phyloP scores from a whole-genome alignment of 1,284 basidiomycete species.

The Leccinum fuscescens region DNA sequence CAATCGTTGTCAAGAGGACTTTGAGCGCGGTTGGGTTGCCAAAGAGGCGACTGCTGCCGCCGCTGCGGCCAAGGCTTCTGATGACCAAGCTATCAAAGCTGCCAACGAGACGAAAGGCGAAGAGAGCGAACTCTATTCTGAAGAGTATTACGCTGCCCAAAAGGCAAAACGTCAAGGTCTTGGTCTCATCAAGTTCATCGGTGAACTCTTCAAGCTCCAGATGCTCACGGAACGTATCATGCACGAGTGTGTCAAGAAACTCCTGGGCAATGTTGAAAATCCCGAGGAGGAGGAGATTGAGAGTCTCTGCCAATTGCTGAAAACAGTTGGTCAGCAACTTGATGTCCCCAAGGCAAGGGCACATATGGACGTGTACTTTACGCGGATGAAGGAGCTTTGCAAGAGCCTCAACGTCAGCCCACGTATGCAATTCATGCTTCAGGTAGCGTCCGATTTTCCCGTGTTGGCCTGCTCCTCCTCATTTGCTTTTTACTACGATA shows the following conservation, averaged over 20 bases:
- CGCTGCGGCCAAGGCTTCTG: slow-evolving; percentile 53
- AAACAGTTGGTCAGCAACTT: slow-evolving; percentile 83
- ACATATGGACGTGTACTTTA: slow-evolving; percentile 93
- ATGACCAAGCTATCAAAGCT: slow-evolving; percentile 63
- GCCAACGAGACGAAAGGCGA: slow-evolving; percentile 54
- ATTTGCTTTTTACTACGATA: slow-evolving; percentile 29
- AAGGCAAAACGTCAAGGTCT: slow-evolving; percentile 97
- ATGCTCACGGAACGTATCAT: slow-evolving; percentile 96
- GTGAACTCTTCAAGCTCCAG: slow-evolving; percentile 95
- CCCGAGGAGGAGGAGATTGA: slow-evolving; percentile 98
- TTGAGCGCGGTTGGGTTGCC: too few relatives aligned
- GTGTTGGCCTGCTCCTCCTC: slow-evolving; percentile 10
- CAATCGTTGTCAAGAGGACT: too few relatives aligned
- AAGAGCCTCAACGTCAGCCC: slow-evolving; percentile 76
- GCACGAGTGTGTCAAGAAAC: slow-evolving; percentile 94
- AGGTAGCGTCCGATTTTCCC: slow-evolving; percentile 51
- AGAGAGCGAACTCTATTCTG: slow-evolving; percentile 79
- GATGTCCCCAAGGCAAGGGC: slow-evolving; percentile 79
- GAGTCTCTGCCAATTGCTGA: slow-evolving; percentile 89
- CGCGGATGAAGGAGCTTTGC: slow-evolving; percentile 80
- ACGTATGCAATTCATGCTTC: slow-evolving; percentile 93
- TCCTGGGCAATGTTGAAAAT: slow-evolving; percentile 88
- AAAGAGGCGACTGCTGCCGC: slow-evolving; percentile 30
- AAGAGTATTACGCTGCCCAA: slow-evolving; percentile 95
- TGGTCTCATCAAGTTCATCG: slow-evolving; percentile 96